Conservation (phyloP, 1,284 basidiomycete species). For the Cutaneotrichosporon daszewskae region DNA sequence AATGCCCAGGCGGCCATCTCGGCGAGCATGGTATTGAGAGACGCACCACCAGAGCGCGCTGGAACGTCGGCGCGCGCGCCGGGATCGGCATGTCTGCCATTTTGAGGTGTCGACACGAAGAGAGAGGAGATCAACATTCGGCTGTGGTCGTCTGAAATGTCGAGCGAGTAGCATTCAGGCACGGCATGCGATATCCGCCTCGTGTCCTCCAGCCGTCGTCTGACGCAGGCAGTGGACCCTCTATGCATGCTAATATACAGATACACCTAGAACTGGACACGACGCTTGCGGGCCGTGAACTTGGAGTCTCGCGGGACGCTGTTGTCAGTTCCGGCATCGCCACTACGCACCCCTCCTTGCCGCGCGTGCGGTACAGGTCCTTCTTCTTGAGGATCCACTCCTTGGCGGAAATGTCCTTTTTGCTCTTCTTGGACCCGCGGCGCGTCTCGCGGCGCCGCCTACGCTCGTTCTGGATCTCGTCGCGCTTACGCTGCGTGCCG, state of each 20-base stretch:
- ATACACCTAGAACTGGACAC: constrained; percentile 38
- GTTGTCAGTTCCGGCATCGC: constrained; percentile 2
- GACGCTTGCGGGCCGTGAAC: constrained; percentile 47
- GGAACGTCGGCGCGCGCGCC: constrained; percentile 22
- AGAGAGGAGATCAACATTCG: not conserved
- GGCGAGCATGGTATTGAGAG: not conserved
- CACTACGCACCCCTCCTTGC: constrained; percentile 50
- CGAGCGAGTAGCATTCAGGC: too few relatives aligned
- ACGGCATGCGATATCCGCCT: too few relatives aligned
- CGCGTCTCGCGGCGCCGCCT: constrained; percentile 31
- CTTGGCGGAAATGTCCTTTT: constrained; percentile 45
- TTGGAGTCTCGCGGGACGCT: constrained; percentile 49
- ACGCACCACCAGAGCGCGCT: constrained; percentile 38
- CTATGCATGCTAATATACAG: constrained; percentile 4
- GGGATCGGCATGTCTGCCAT: not conserved
- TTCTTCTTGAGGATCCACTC: constrained; percentile 57
- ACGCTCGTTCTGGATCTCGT: constrained; percentile 40
- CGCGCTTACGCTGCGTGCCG: constrained; percentile 54
- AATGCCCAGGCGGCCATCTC: not conserved
- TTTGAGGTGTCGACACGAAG: not conserved
- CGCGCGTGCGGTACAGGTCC: constrained; percentile 53
- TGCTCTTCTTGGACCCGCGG: constrained; percentile 29
- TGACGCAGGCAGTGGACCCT: too few relatives aligned
- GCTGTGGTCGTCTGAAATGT: too few relatives aligned
- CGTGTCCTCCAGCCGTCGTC: too few relatives aligned